A percentile compares a stretch with the other conserved stretches of the same genome.
phyloP scores from a whole-genome alignment of 148 eudicot genomes.

The Drosera capensis region DNA sequence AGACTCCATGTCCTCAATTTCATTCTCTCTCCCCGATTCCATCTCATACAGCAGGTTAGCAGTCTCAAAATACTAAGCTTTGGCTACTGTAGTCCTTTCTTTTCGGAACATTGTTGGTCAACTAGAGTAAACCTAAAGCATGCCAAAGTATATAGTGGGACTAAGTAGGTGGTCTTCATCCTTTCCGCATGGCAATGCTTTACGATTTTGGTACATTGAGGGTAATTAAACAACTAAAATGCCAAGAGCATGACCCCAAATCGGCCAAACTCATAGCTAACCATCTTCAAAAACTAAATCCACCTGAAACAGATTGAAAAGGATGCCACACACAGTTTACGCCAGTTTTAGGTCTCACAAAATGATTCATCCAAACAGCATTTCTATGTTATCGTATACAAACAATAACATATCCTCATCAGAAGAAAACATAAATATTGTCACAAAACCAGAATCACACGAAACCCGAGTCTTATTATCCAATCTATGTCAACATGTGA shows the following conservation, averaged over 20 bases:
- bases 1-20: constrained; percentile 52
- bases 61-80: background rate
- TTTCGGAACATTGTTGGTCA: background rate
- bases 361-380: no score
- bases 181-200: background rate
- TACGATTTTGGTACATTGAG: background rate
- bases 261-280: background rate
- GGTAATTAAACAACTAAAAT: background rate
- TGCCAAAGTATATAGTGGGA: background rate
- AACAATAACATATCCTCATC: no score
- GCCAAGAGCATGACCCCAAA: background rate
- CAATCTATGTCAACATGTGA: no score
- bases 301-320: no score
- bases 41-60: background rate
- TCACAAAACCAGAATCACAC: no score
- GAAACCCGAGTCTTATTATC: no score
- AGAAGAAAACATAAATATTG: no score
- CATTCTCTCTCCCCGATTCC: constrained; percentile 20
- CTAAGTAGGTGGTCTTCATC: background rate
- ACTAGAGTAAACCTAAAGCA: background rate
- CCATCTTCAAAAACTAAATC: background rate
- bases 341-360: no score
- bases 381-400: no score
- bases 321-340: no score
- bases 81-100: background rate